Evolutionary conservation across 441 rosid genomes (phyloP), one percentile per base, ranked within the genome.

Genomic region (Gossypium davidsonii): DNA sequence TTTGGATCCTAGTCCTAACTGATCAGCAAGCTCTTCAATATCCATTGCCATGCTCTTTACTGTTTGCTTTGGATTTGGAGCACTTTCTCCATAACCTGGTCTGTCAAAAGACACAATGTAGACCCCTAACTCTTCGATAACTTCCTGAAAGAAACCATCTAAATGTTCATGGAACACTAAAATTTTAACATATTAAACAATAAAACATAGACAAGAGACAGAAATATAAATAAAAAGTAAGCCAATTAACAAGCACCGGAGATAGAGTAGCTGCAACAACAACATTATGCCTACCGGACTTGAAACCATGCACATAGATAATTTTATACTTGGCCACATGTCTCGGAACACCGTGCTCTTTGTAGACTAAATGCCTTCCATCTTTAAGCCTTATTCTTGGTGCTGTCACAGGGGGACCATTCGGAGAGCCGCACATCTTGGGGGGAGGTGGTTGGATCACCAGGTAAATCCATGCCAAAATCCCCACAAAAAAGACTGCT

Each of bases 31-130:
- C 80, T 90, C 90, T 78, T 88, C 89, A 3, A 90, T 77, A 57
- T 90, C 92, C 52, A 78, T 74, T 70, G 92, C 89, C 8, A 82
- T 74, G 72, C 90, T 86, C 72, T 88, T 79, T 0, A 70, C 75
- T 7, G 92, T 80, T 68, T 84, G 80, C 28, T 79, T 79, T 37
- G 86, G 85, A 67, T 90, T 55, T 2, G 89, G 87, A 81, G 86
- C 92, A 56, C 94, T 89, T 79, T 89, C 90, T 49, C 89, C 92
- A 79, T 90, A 90, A 53, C 94, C 90, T 26, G 92, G 87, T 76
- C 87, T 83, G 74, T 90, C 92, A 72, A 83, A 84, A 51, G 91
- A 86, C 75, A 88, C 88, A 70, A 84, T 74, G 71, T 85, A 84
- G 73, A 90, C 67, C 55, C 87, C 84, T 52, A 89, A 42, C 62